Evolutionary conservation across 2,329 filamentous ascomycete species (phyloP).

Genomic region (Stachybotrys chartarum): DNA sequence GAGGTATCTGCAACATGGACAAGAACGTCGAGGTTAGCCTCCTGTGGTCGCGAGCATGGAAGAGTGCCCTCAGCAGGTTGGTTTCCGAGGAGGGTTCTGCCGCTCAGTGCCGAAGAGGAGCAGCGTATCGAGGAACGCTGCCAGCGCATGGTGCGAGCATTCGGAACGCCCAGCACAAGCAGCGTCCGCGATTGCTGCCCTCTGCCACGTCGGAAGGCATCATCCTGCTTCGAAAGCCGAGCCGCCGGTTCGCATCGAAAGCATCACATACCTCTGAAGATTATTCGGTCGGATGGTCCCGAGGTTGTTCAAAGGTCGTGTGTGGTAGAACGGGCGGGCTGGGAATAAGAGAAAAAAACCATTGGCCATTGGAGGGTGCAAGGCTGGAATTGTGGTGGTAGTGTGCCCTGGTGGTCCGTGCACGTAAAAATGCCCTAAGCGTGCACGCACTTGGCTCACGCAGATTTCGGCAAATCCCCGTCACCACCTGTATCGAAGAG

Average conservation of each 20-base stretch:
- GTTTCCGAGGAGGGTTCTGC: constrained; percentile 58
- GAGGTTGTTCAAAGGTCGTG: constrained; percentile 11
- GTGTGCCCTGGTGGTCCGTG: constrained; percentile 34
- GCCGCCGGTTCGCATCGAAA: constrained; percentile 17
- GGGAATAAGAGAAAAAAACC: constrained; percentile 5
- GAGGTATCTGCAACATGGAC: constrained; percentile 52
- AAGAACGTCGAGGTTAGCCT: constrained; percentile 48
- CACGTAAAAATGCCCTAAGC: constrained; percentile 37
- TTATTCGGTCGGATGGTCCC: constrained; percentile 11
- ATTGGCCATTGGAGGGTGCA: constrained; percentile 4
- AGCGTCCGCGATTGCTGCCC: constrained; percentile 50
- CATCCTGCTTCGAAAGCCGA: constrained; percentile 25
- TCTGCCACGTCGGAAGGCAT: constrained; percentile 46
- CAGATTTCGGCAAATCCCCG: constrained; percentile 29
- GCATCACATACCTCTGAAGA: constrained; percentile 38
- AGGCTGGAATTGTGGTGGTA: constrained; percentile 11
- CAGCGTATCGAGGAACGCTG: constrained; percentile 47
- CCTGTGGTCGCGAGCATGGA: constrained; percentile 53
- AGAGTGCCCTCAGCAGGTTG: constrained; percentile 57
- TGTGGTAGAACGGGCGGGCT: constrained; percentile 7
- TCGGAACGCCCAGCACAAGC: background rate
- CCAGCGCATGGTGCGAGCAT: background rate
- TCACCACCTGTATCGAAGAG: constrained; percentile 17
- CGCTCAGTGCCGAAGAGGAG: constrained; percentile 58
- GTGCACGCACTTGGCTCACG: constrained; percentile 21